Evolutionary conservation across 106 monocot species (phyloP), one percentile per base, ranked within the genome.

Genomic region (Ottelia alismoides): DNA sequence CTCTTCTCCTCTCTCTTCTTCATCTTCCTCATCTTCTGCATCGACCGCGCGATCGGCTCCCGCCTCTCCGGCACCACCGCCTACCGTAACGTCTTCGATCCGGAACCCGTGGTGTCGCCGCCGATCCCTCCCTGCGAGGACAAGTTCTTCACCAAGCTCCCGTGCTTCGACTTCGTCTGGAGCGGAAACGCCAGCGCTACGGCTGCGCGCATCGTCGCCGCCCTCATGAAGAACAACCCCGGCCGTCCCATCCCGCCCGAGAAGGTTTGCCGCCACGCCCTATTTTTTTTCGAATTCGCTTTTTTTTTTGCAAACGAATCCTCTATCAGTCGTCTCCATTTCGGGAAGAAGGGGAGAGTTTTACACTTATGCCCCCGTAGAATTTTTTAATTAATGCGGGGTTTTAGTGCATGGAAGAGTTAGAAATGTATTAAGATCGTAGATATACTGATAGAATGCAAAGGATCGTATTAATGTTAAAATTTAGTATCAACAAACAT

Each of bases 101-200:
- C 92, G 21, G 20, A 63, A 62, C 53, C 74, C 11, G 0, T 73
- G 24, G 58, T 80, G 22, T 47, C 56, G 17, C 83, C 79, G 16
- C 57, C 92, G 6, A 92, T 92, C 60, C 92, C 83, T 0, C 74
- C 67, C 14, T 92, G 92, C 66, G 92, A 87, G 75, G 72, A 80
- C 43, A 92, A 92, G 72, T 86, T 76, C 66, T 92, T 46, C 66
- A 53, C 79, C 25, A 72, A 67, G 65, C 30, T 50, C 20, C 92
- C 86, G 20, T 92, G 92, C 76, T 82, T 68, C 63, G 92, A 92
- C 47, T 92, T 92, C 61, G 60, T 76, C 22, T 92, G 92, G 92
- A 87, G 86, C 70, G 87, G 83, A 29, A 74, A 65, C 45, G 57
- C 30, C 22, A 76, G 76, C 51, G 11, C 54, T 20, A 70, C 76